These are phyloP conservation scores for Circinella minor DNA, from an alignment of 371 early-diverging fungal species.

Conservation along the genomic window DNA sequence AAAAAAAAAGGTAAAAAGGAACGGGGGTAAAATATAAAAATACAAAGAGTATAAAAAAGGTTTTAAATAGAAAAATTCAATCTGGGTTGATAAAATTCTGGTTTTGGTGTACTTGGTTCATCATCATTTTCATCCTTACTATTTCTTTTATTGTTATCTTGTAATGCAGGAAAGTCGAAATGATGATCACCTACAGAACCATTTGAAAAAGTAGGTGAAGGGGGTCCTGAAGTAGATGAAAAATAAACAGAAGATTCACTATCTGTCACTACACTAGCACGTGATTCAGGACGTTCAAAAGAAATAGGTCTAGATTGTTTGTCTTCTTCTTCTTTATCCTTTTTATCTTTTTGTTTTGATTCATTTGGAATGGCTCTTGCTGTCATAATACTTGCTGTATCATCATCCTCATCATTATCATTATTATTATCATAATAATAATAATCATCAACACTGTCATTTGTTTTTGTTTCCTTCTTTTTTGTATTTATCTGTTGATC, in stretches of 20 bases:
- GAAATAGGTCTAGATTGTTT: neutral
- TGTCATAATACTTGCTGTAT: slow-evolving; percentile 8
- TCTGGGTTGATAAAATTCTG: slow-evolving; percentile 10
- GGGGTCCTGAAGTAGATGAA: slow-evolving; percentile 26
- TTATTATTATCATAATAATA: too few relatives aligned
- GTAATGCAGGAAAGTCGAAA: slow-evolving; percentile 11
- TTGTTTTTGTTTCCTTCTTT: neutral
- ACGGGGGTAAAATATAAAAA: neutral
- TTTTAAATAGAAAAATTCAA: slow-evolving; percentile 1
- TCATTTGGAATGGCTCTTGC: neutral
- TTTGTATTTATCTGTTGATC: too few relatives aligned
- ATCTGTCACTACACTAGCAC: slow-evolving; percentile 16
- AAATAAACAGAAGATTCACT: slow-evolving; percentile 30
- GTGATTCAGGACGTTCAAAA: slow-evolving; percentile 10
- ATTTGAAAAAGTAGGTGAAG: slow-evolving; percentile 15
- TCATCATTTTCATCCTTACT: neutral
- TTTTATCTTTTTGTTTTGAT: neutral
- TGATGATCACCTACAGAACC: slow-evolving; percentile 5
- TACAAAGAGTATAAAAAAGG: neutral
- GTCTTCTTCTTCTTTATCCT: neutral
- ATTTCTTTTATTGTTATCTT: slow-evolving; percentile 4
- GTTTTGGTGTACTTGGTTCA: slow-evolving; percentile 11
- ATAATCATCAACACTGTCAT: neutral
- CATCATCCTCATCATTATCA: slow-evolving; percentile 7
- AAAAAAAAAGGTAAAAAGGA: too few relatives aligned